Base-by-base conservation (phyloP, 2,329 filamentous ascomycete species). In the Scedosporium apiospermum region DNA sequence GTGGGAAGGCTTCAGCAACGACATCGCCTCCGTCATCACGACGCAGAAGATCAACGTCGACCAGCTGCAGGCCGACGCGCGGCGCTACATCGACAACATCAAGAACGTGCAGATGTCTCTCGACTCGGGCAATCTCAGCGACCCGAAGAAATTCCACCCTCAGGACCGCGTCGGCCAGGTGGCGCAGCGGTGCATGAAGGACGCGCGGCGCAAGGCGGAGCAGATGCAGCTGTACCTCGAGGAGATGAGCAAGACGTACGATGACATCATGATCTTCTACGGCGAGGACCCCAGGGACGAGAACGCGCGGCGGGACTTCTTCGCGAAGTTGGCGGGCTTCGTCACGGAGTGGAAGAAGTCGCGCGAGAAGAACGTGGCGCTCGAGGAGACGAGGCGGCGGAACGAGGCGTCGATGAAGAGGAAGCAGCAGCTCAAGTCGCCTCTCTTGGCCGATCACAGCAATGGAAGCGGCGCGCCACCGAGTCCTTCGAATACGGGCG, bases 91-190 rank as follows among this genome's bases (percentile, higher is more conserved):
- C 67, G 88, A 92, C 75, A 98, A 96, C 72, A 89, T 99, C 77
- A 90, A 89, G 74, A 97, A 96, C 71, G 87, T 98, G 34, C 95
- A 99, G 74, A 86, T 85, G 75, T 96, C 91, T 26, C 83, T 99
- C 60, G 95, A 99, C 75, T 89, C 88, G 41, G 95, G 95, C 69
- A 98, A 96, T 73, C 80, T 99, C 66, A 96, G 91, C 72, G 95
- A 99, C 72, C 89, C 93, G 55, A 97, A 95, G 81, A 96, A 93
- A 70, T 99, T 99, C 81, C 95, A 99, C 72, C 93, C 95, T 18
- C 91, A 98, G 75, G 95, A 99, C 74, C 90, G 95, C 65, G 93
- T 98, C 53, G 89, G 88, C 65, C 90, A 96, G 75, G 83, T 98
- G 41, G 93, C 96, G 62, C 91, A 96, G 75, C 84, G 93, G 60